Conservation (phyloP, 2,329 filamentous ascomycete genomes). For the Elsinoe batatas region DNA sequence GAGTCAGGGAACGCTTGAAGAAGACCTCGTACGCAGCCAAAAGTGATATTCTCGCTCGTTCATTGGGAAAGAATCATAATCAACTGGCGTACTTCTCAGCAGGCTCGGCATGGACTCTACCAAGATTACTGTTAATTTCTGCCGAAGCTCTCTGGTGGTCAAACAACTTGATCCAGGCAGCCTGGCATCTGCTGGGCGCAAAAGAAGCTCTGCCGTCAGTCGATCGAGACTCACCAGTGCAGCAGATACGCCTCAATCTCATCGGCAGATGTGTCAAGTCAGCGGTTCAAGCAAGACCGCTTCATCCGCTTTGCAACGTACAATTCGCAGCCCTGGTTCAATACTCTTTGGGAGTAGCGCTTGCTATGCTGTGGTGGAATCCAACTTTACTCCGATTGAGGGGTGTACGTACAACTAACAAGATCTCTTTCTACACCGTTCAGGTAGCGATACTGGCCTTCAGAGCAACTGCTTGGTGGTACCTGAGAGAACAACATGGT, state of each 20-base stretch:
- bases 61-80: conserved; percentile 23
- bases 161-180: conserved; percentile 25
- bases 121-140: conserved; percentile 22
- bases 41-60: conserved; percentile 44
- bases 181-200: conserved; percentile 26
- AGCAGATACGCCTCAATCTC: not conserved
- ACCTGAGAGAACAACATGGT: conserved; percentile 19
- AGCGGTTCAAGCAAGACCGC: not conserved
- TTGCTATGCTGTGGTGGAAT: conserved; percentile 26
- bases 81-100: conserved; percentile 18
- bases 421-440: conserved; percentile 54
- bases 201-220: not conserved
- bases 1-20: conserved; percentile 59
- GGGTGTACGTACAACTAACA: conserved; percentile 19
- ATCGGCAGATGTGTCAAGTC: not conserved
- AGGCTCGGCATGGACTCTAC: conserved; percentile 19
- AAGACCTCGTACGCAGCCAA: conserved; percentile 70
- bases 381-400: conserved; percentile 24
- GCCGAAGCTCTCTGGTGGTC: conserved; percentile 35
- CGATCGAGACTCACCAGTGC: not conserved
- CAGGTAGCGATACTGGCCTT: conserved; percentile 51
- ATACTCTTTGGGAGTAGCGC: conserved; percentile 19
- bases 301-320: not conserved
- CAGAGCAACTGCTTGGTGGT: conserved; percentile 36
- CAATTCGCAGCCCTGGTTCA: conserved; percentile 13